Base-by-base conservation (phyloP, 306 rosid genomes). In the Spatholobus suberectus region DNA sequence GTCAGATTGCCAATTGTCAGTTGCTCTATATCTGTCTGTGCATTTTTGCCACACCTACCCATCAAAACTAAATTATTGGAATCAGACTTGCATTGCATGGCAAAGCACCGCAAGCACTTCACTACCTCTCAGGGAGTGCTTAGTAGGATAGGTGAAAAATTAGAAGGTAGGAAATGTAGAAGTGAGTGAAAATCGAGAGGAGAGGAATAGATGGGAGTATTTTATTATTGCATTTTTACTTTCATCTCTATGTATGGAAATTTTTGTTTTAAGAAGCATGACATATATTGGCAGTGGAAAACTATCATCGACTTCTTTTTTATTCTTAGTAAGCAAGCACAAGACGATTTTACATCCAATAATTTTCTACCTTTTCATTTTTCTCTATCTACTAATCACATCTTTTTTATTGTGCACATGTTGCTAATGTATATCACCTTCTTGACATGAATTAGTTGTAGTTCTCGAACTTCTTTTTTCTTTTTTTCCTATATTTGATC, bases 1-100 rank as follows among this genome's bases (percentile, higher is more conserved):
- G 97, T 92, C 90, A 58, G 67, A 27, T 87, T 81, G 26, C 57
- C 46, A 44, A 71, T 24, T 71, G 6, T 15, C 17, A 79, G 49
- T 23, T 67, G 44, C 54, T 49, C 74, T 58, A 12, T 49, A 23
- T 62, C 38, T 52, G 24, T 27, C 34, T 27, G 37, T 24, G 55
- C 49, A 17, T 29, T 80, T 40, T 80, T 40, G 15, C 41, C 11
- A 4, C 9, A 72, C 23, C 32, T 61, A 29, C 17, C n/a, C 18
- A 44, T 58, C 4, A 58, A 43, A 26, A 17, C 41, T 51, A 32
- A 51, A 41, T 21, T 20, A 41, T 73, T 21, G 47, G 32, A 18
- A 44, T 15, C 24, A n/a, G 35, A 26, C 57, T 29, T 78, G 43
- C 51, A 57, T 58, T 24, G 78, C 77, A 47, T 55, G 73, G 69